Conservation (phyloP, 2,329 filamentous ascomycete species). For the Emmonsiellopsis sp. region DNA sequence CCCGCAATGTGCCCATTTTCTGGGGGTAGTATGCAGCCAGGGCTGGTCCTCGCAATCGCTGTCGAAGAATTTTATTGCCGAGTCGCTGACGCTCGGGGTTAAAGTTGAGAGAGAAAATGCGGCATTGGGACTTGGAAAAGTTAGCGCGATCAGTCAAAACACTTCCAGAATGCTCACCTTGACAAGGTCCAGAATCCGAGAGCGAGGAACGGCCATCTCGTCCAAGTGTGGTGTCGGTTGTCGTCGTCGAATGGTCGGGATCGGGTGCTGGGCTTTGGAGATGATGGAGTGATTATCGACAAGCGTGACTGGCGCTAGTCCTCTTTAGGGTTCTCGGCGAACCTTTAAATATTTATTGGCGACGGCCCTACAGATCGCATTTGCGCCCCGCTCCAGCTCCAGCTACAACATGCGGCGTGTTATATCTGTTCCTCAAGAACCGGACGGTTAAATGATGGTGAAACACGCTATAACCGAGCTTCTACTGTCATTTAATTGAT, state of each 20-base stretch:
- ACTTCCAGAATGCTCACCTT: constrained; percentile 49
- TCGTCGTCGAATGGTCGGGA: background rate
- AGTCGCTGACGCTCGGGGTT: constrained; percentile 75
- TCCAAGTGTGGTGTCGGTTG: background rate
- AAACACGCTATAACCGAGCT: too few species aligned
- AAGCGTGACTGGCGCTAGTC: background rate
- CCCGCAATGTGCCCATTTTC: constrained; percentile 59
- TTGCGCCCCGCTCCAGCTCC: background rate
- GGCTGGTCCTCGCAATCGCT: constrained; percentile 74
- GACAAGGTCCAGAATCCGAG: constrained; percentile 58
- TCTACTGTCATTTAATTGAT: too few species aligned
- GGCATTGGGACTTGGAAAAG: constrained; percentile 59
- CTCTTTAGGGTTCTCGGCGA: background rate
- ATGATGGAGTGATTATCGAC: too few species aligned
- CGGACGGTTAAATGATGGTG: too few species aligned
- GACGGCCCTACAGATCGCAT: background rate
- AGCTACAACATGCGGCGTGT: too few species aligned
- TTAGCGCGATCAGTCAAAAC: background rate
- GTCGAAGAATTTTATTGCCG: constrained; percentile 86
- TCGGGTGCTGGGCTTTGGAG: background rate
- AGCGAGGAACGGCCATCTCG: constrained; percentile 43
- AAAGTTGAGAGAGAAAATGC: constrained; percentile 81
- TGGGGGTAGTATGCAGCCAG: constrained; percentile 84
- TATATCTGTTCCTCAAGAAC: too few species aligned
- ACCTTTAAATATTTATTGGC: background rate